Evolutionary conservation across 805 yeast genomes (phyloP).

Genomic region (Yamadazyma tumulicola): DNA sequence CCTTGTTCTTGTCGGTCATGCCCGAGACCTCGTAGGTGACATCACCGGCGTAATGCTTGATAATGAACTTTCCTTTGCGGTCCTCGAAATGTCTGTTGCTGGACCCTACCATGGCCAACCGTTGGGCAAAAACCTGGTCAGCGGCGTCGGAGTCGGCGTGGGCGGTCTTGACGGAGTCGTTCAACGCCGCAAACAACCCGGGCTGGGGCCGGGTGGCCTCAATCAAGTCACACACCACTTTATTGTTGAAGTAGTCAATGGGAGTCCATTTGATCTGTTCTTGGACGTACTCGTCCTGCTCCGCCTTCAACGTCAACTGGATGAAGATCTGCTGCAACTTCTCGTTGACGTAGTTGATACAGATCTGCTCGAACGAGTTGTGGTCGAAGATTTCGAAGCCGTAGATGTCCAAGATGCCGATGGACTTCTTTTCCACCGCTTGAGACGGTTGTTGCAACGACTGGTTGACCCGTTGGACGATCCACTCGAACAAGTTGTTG

Average conservation of each 20-base stretch:
- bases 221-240: slow-evolving; percentile 93
- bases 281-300: slow-evolving; percentile 94
- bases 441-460: slow-evolving; percentile 53
- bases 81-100: slow-evolving; percentile 84
- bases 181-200: slow-evolving; percentile 92
- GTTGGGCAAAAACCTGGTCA: slow-evolving; percentile 91
- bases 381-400: slow-evolving; percentile 96
- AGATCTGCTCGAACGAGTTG: slow-evolving; percentile 91
- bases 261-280: slow-evolving; percentile 98
- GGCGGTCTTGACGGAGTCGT: slow-evolving; percentile 96
- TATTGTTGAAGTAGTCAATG: slow-evolving; percentile 91
- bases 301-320: slow-evolving; percentile 91
- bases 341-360: slow-evolving; percentile 94
- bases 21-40: slow-evolving; percentile 85
- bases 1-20: slow-evolving; percentile 97
- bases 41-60: slow-evolving; percentile 98
- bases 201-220: slow-evolving; percentile 89
- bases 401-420: slow-evolving; percentile 92
- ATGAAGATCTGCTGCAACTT: slow-evolving; percentile 95
- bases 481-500: slow-evolving; percentile 93
- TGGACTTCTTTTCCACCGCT: slow-evolving; percentile 49
- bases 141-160: slow-evolving; percentile 97
- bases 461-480: slow-evolving; percentile 83
- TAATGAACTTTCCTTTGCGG: slow-evolving; percentile 79
- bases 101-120: slow-evolving; percentile 76